Conservation (phyloP, 306 rosid species). For the barrel medic (Medicago truncatula) region DNA sequence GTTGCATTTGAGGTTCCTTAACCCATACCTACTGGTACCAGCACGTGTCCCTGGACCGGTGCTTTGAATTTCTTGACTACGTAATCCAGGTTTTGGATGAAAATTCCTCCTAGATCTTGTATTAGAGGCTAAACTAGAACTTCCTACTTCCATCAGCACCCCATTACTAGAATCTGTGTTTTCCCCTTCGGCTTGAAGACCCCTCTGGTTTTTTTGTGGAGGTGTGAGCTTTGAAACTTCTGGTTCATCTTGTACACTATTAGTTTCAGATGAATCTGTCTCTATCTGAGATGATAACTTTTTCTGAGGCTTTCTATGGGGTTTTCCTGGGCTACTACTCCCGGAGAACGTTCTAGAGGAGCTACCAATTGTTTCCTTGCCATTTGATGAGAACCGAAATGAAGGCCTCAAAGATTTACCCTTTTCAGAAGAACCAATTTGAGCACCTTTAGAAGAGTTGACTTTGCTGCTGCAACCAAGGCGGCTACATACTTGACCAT, state of each 20-base stretch:
- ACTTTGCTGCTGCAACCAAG: constrained; percentile 77
- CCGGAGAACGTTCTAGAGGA: constrained; percentile 64
- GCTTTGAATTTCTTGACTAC: constrained; percentile 63
- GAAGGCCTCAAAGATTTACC: constrained; percentile 67
- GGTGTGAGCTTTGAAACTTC: constrained; percentile 55
- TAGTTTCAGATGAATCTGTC: constrained; percentile 81
- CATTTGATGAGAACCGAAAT: constrained; percentile 56
- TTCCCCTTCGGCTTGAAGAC: constrained; percentile 51
- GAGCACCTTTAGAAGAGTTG: constrained; percentile 64
- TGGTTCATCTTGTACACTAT: constrained; percentile 78
- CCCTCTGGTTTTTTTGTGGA: constrained; percentile 58
- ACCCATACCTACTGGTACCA: constrained; percentile 71
- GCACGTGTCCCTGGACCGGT: constrained; percentile 52
- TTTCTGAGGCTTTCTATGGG: constrained; percentile 53
- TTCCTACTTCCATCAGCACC: constrained; percentile 62
- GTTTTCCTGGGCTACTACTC: constrained; percentile 60
- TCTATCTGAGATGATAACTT: constrained; percentile 61
- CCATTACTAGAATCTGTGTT: constrained; percentile 48
- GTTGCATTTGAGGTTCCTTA: constrained; percentile 83
- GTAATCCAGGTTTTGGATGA: constrained; percentile 61
- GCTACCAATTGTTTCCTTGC: constrained; percentile 82
- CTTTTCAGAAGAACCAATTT: constrained; percentile 60
- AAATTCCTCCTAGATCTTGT: constrained; percentile 62
- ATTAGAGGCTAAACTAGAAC: constrained; percentile 69
- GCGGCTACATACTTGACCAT: constrained; percentile 75